Base-by-base conservation (phyloP, 116 monocot genomes). In the Posidonia oceanica region DNA sequence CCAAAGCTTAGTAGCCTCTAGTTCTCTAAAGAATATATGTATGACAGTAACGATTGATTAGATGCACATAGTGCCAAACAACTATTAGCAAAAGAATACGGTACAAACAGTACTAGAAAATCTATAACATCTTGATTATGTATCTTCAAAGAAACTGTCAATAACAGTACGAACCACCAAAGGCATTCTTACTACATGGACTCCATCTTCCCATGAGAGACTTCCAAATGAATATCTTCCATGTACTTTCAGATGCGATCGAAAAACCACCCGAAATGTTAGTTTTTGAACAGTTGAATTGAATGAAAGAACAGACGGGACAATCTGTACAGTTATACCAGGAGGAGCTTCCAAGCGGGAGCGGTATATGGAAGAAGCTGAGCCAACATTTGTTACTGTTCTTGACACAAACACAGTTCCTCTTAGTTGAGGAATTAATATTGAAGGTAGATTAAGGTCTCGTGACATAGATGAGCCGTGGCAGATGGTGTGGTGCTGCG, bases 141-240 rank as follows among this genome's bases (percentile, higher is more conserved):
- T 48, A 10, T 48, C 48, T 48, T 48, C 48, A 2, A 48, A 48
- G 15, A 64, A 82, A 54, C 76, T 74, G 68, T 70, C 52, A 14
- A 73, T 69, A 4, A 83, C 67, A 4, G 68, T 63, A 39, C 86
- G 74, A 71, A 84, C 82, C 6, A 69, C 75, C 22, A 90, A 29
- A 17, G 86, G 86, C 29, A 86, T 84, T 73, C 70, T 86, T 71
- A 86, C 90, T 2, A n/a, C 63, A 74, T 86, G 84, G 21, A 64
- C 18, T n/a, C 82, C 80, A 72, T 90, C 86, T 42, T 80, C 72
- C 90, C 90, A 90, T 6, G 76, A 44, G 54, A 90, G 74, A 63
- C 83, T 86, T 22, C 90, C 90, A 54, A 90, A 90, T n/a, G 60
- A 48, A 41, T 82, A 84, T 17, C 86, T 73, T 0, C 86, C 83